Evolutionary conservation across 768 basidiomycete genomes (phyloP).

Genomic region (Chalciporus piperatus): DNA sequence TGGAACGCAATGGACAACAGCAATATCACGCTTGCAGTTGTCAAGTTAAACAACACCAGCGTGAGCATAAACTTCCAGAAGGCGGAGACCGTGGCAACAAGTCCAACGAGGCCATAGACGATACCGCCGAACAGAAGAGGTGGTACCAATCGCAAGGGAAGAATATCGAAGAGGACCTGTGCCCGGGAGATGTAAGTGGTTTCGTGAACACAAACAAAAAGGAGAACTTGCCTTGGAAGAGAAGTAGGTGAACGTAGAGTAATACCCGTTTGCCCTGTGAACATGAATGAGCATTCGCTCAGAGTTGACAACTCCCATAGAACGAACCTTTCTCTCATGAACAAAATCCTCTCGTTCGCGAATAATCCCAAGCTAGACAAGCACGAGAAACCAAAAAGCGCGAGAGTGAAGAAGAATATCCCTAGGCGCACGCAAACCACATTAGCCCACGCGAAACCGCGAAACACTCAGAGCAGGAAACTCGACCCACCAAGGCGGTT

Average conservation of each 20-base stretch:
- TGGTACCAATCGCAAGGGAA: conserved; percentile 91
- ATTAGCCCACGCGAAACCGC: not conserved
- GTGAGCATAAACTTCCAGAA: conserved; percentile 99
- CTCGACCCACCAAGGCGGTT: conserved; percentile 70
- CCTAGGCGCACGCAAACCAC: conserved; percentile 39
- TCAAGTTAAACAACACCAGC: conserved; percentile 93
- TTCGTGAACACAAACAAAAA: not conserved
- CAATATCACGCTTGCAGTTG: conserved; percentile 89
- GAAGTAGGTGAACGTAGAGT: conserved; percentile 96
- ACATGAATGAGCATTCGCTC: not conserved
- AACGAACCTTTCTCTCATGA: conserved; percentile 93
- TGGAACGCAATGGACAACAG: conserved; percentile 87
- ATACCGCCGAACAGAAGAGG: conserved; percentile 95
- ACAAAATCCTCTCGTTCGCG: conserved; percentile 91
- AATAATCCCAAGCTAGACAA: conserved; percentile 91
- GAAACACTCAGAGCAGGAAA: not conserved
- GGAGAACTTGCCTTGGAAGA: conserved; percentile 68
- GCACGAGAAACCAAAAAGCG: conserved; percentile 95
- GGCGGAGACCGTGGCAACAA: conserved; percentile 82
- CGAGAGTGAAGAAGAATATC: conserved; percentile 96
- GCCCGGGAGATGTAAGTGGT: not conserved
- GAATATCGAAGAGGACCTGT: conserved; percentile 92
- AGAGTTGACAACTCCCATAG: not conserved
- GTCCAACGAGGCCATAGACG: conserved; percentile 90
- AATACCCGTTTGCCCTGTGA: conserved; percentile 91